phyloP scores from a whole-genome alignment of 257 asterid genomes.

The Forsythia suspensa region DNA sequence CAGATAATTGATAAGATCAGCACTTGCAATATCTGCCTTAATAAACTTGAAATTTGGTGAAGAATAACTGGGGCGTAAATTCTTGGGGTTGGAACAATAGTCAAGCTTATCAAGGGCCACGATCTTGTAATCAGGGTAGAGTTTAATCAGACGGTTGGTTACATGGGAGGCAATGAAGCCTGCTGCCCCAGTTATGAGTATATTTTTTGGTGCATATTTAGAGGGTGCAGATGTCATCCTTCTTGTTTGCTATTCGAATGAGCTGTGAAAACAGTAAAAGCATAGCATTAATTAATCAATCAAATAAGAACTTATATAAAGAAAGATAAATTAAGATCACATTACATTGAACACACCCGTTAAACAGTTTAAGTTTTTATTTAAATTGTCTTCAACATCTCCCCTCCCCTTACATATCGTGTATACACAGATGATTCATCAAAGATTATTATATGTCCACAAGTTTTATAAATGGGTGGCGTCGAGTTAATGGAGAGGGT shows the following conservation, averaged over 20 bases:
- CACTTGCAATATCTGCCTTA: conserved; percentile 10
- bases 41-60: conserved; percentile 16
- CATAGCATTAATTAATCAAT: neutral
- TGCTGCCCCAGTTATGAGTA: conserved; percentile 17
- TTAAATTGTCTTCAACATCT: no score
- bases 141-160: conserved; percentile 5
- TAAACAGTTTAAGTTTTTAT: no score
- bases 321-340: no score
- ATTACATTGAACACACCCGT: no score
- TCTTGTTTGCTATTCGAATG: neutral
- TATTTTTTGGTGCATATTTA: conserved; percentile 12
- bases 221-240: conserved; percentile 20
- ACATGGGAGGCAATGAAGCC: conserved; percentile 16
- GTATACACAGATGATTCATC: no score
- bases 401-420: no score
- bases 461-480: no score
- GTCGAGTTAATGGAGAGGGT: no score
- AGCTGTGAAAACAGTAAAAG: neutral
- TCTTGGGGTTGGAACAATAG: conserved; percentile 11
- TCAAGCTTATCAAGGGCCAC: conserved; percentile 22
- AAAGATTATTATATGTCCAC: no score
- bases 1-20: conserved; percentile 20
- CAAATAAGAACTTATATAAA: neutral
- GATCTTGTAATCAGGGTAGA: conserved; percentile 11
- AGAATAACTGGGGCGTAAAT: conserved; percentile 6